Evolutionary conservation across 2,329 filamentous ascomycete genomes (phyloP).

Genomic region (Pseudodiploospora longispora): DNA sequence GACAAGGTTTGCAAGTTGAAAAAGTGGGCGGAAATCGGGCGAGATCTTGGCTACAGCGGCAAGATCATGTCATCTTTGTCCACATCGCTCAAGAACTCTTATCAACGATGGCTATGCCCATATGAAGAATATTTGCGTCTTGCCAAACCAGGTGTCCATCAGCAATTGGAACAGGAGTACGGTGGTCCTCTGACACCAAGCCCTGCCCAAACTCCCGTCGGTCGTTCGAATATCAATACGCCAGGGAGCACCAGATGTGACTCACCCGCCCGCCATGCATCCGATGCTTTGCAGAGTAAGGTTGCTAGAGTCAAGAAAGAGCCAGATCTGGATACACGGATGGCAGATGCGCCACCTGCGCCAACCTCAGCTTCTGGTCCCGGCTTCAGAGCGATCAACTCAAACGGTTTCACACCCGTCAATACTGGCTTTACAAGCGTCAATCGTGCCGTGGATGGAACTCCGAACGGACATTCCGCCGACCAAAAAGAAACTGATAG

Average conservation of each 20-base stretch:
- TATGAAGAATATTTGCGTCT: slow-evolving; percentile 91
- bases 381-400: slow-evolving; percentile 51
- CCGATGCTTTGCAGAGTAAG: slow-evolving; percentile 43
- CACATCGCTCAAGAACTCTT: slow-evolving; percentile 96
- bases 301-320: slow-evolving; percentile 39
- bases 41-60: slow-evolving; percentile 93
- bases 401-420: slow-evolving; percentile 63
- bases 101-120: slow-evolving; percentile 91
- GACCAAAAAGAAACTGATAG: slow-evolving; percentile 53
- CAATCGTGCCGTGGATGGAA: slow-evolving; percentile 41
- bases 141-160: slow-evolving; percentile 92
- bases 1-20: slow-evolving; percentile 95
- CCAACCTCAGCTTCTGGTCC: slow-evolving; percentile 20
- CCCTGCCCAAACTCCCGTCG: slow-evolving; percentile 61
- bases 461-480: slow-evolving; percentile 52
- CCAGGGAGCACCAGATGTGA: slow-evolving; percentile 52
- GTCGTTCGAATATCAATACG: slow-evolving; percentile 52
- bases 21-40: slow-evolving; percentile 98
- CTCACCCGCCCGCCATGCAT: slow-evolving; percentile 56
- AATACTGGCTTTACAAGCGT: slow-evolving; percentile 63
- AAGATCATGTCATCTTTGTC: slow-evolving; percentile 99
- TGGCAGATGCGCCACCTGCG: slow-evolving; percentile 36
- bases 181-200: slow-evolving; percentile 83
- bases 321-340: slow-evolving; percentile 38
- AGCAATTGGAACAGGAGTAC: slow-evolving; percentile 87